Conservation (phyloP, 495 filamentous ascomycete genomes). For the Rhizodiscina lignyota region DNA sequence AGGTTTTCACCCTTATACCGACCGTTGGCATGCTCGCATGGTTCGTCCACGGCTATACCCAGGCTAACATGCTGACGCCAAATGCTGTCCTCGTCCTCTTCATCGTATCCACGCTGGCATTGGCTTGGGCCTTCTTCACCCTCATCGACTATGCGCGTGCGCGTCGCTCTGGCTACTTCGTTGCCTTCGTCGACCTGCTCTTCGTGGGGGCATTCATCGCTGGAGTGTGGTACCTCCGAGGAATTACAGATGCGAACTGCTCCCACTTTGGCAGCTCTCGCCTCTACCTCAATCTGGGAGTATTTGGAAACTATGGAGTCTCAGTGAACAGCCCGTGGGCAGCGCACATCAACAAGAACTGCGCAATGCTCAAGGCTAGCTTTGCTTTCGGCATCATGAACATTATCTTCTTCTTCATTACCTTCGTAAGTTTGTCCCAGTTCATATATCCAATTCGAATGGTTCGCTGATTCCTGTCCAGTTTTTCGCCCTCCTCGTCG, state of each 20-base stretch:
- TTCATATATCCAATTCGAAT: neutral
- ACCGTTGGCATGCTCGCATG: constrained; percentile 78
- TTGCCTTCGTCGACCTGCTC: constrained; percentile 57
- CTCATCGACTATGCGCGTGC: constrained; percentile 65
- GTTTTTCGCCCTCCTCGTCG: constrained; percentile 23
- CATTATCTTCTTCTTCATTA: constrained; percentile 63
- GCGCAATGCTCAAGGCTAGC: constrained; percentile 73
- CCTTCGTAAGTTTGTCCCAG: constrained; percentile 22
- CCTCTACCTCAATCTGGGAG: constrained; percentile 41
- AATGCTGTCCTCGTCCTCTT: constrained; percentile 74
- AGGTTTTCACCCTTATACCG: constrained; percentile 77
- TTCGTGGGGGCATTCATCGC: constrained; percentile 78
- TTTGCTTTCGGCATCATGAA: constrained; percentile 88
- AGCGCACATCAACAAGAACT: constrained; percentile 49
- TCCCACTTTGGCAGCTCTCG: constrained; percentile 28
- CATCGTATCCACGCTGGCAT: constrained; percentile 68
- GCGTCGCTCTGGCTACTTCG: constrained; percentile 53
- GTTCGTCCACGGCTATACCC: constrained; percentile 62
- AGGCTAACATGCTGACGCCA: constrained; percentile 57
- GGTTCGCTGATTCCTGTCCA: constrained; percentile 5
- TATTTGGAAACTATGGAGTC: constrained; percentile 31
- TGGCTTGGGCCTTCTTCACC: constrained; percentile 67
- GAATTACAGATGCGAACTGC: constrained; percentile 52
- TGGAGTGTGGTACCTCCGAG: constrained; percentile 56
- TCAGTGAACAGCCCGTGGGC: constrained; percentile 25